Base-by-base conservation (phyloP, 768 basidiomycete genomes). In the Tricholoma furcatifolium region DNA sequence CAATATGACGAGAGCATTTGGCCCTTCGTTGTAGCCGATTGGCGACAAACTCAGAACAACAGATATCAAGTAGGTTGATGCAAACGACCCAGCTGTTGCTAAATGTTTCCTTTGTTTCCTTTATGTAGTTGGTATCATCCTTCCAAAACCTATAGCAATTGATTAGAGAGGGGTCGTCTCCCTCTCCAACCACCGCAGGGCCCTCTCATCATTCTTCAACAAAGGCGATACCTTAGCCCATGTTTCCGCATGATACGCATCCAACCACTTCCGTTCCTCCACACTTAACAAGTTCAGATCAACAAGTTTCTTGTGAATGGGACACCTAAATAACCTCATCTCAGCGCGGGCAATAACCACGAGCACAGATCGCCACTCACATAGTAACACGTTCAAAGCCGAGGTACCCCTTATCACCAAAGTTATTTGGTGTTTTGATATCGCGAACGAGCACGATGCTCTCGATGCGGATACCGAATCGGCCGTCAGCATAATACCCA, bases 381-480 rank as follows among this genome's bases (percentile, higher is more conserved):
- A 96, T 82, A 0, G 95, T 98, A 51, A 98, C 76, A 50, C 80
- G 75, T 69, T 98, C 96, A 56, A 96, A 89, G 2, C 84, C 79
- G 27, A 97, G 78, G 69, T 84, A 98, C 1, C 87, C 91, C 58
- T 88, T 88, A 17, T 83, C 82, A 1, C 91, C 93, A 65, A 95
- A 98, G 63, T 92, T 80, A 50, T 84, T 81, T 7, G 75, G 81
- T 1, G 92, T 93, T 48, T 86, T 67, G 9, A 70, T 85, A 40
- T 85, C 79, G 44, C 80, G 77, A 3, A 96, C 88, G 17, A 96
- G 74, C 18, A 94, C 83, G 39, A 98, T 79, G 67, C 83, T 93
- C 71, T 99, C 96, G 60, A 96, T 91, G 4, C 97, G 85, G 61
- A 98, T 93, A 2, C 95, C 96, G 62, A 87, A 98, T 41, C 78